phyloP scores from a whole-genome alignment of 2,329 filamentous ascomycete species.

The Fusarium torulosum region DNA sequence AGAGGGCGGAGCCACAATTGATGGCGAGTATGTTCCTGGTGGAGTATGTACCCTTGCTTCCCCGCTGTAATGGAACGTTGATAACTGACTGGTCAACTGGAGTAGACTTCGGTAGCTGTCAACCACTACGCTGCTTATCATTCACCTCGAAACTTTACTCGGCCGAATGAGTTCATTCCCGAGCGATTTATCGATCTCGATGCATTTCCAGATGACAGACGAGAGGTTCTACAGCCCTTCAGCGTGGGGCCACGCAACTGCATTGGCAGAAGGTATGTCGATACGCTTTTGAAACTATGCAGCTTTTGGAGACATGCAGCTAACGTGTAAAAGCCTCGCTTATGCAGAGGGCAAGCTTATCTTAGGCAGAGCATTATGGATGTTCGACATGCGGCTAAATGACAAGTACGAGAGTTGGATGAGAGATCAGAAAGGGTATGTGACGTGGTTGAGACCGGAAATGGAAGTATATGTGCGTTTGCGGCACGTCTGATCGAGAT shows the following conservation, averaged over 20 bases:
- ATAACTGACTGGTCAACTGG: neutral
- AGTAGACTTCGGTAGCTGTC: slow-evolving; percentile 22
- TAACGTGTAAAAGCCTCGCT: slow-evolving; percentile 21
- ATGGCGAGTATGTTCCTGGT: slow-evolving; percentile 25
- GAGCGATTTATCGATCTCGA: slow-evolving; percentile 18
- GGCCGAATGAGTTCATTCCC: slow-evolving; percentile 20
- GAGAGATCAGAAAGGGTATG: slow-evolving; percentile 26
- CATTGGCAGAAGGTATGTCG: slow-evolving; percentile 21
- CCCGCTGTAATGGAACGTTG: neutral
- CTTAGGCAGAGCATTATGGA: slow-evolving; percentile 23
- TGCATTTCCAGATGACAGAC: slow-evolving; percentile 16
- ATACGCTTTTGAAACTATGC: too few relatives aligned
- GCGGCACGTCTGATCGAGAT: slow-evolving; percentile 5
- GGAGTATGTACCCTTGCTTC: slow-evolving; percentile 11
- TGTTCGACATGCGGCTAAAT: slow-evolving; percentile 24
- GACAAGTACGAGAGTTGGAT: slow-evolving; percentile 22
- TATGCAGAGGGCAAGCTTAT: slow-evolving; percentile 26
- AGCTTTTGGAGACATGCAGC: neutral
- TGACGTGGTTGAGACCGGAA: slow-evolving; percentile 25
- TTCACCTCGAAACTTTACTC: slow-evolving; percentile 18
- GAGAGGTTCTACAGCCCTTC: slow-evolving; percentile 26
- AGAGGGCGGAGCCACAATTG: slow-evolving; percentile 11
- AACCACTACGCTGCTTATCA: slow-evolving; percentile 31
- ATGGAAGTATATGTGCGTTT: slow-evolving; percentile 27
- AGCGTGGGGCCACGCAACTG: slow-evolving; percentile 27